phyloP scores from a whole-genome alignment of 2,329 filamentous ascomycete genomes.

The Elsinoe fawcettii region DNA sequence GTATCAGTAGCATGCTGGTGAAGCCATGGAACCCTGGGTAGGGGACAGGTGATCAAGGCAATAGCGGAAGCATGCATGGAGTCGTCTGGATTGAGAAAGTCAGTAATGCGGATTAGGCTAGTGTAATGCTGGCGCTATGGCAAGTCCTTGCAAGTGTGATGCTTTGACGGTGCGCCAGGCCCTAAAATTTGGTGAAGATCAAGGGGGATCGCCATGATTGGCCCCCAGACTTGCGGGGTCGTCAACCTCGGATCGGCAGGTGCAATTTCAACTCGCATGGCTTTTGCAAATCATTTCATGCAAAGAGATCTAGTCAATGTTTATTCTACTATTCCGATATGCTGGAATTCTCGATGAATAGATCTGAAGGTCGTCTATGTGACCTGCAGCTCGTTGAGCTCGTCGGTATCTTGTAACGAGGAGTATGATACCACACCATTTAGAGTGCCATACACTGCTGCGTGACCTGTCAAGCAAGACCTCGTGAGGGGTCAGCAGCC shows the following conservation, averaged over 20 bases:
- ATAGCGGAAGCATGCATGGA: constrained; percentile 3
- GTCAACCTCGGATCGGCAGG: constrained; percentile 1
- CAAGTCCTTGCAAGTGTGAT: background rate
- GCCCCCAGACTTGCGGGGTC: background rate
- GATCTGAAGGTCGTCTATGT: too few relatives aligned
- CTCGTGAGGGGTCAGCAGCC: constrained; percentile 13
- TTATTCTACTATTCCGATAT: too few relatives aligned
- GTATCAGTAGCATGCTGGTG: background rate
- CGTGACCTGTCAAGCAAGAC: background rate
- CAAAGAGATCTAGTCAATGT: background rate
- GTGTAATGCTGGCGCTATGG: background rate
- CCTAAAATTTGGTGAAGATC: background rate
- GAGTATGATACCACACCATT: background rate
- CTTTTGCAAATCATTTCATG: background rate
- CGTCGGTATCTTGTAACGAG: too few relatives aligned
- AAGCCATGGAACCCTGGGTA: background rate
- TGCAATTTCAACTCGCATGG: background rate
- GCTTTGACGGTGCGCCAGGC: background rate
- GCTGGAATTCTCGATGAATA: too few relatives aligned
- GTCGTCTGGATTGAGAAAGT: background rate
- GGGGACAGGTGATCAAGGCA: background rate
- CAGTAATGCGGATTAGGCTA: background rate
- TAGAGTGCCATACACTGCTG: background rate
- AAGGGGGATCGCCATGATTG: constrained; percentile 4
- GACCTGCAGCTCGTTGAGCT: too few relatives aligned